phyloP scores from a whole-genome alignment of 2,329 filamentous ascomycete genomes.

The Ceratocystis smalleyi region DNA sequence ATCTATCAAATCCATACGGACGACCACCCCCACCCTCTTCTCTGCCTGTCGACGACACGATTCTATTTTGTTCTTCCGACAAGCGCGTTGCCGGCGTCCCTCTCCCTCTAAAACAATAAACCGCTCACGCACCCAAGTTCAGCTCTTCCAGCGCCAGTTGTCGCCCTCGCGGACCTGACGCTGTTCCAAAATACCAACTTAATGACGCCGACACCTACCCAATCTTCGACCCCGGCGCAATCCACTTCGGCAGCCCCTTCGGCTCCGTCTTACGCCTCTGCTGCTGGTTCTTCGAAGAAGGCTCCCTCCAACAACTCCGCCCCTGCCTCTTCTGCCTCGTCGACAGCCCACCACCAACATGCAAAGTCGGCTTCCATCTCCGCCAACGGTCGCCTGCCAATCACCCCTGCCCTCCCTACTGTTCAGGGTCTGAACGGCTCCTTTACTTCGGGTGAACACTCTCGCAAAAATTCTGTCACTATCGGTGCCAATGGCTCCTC shows the following conservation, averaged over 20 bases:
- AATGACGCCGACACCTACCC: conserved; percentile 42
- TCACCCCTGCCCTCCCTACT: conserved; percentile 51
- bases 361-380: conserved; percentile 52
- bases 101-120: neutral
- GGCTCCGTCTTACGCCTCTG: conserved; percentile 51
- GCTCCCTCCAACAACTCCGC: conserved; percentile 32
- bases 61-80: neutral
- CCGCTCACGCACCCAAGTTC: conserved; percentile 11
- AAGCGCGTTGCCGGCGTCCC: neutral
- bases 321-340: conserved; percentile 19
- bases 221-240: conserved; percentile 39
- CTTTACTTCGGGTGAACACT: conserved; percentile 49
- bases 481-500: conserved; percentile 65
- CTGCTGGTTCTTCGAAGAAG: conserved; percentile 49
- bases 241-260: conserved; percentile 40
- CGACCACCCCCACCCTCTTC: neutral
- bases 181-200: conserved; percentile 22
- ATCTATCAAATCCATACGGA: too few species aligned
- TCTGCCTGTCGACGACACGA: neutral
- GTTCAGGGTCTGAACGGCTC: conserved; percentile 14
- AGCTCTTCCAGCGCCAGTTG: conserved; percentile 16
- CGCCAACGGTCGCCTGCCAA: conserved; percentile 70
- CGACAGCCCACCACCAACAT: conserved; percentile 41
- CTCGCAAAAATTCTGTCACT: conserved; percentile 76
- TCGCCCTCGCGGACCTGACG: conserved; percentile 16